Evolutionary conservation across 2,329 filamentous ascomycete genomes (phyloP), one percentile per base, ranked within the genome.

Genomic region (Lachnum nothofagi): DNA sequence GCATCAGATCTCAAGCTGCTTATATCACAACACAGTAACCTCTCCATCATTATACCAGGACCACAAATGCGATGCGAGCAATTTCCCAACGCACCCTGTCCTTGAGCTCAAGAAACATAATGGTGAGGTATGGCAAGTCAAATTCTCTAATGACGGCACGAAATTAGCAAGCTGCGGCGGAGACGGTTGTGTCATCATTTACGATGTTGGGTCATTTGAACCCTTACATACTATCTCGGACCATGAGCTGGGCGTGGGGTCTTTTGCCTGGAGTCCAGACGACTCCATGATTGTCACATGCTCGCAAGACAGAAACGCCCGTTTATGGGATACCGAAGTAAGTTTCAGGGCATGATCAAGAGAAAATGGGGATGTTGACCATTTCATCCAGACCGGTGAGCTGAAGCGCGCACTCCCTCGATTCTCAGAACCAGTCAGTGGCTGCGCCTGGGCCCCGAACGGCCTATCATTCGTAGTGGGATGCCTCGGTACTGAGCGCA

Each of bases 181-280:
- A 59, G 86, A 88, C 53, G 80, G 80, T 23, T 75, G 78, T 6
- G 85, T 95, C 41, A 76, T 88, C 46, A 86, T 98, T 49, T 97
- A 93, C 72, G 85, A 94, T 48, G 85, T 88, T 0, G 72, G 73
- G 2, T 79, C 78, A 0, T 95, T 91, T 63, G 71, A 78, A 14
- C 71, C 86, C 6, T 61, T 86, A 3, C 77, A 82, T 48, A 75
- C 68, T 39, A 48, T 95, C 8, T 71, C 72, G 4, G 82, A 84
- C 3, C 88, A 94, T 59, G 75, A 79, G 1, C 72, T 71, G 2
- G 85, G 87, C 1, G 84, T 96, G 10, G 84, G 86, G 17, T 89
- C 91, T 61, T 70, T 95, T 3, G 77, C 88, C 1, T 98, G 93
- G 88, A 96, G 91, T 64, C 93, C 91, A 4, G 89, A 98, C 66